Conservation (phyloP, 345 rosid genomes). For the Citrus cavaleriei region DNA sequence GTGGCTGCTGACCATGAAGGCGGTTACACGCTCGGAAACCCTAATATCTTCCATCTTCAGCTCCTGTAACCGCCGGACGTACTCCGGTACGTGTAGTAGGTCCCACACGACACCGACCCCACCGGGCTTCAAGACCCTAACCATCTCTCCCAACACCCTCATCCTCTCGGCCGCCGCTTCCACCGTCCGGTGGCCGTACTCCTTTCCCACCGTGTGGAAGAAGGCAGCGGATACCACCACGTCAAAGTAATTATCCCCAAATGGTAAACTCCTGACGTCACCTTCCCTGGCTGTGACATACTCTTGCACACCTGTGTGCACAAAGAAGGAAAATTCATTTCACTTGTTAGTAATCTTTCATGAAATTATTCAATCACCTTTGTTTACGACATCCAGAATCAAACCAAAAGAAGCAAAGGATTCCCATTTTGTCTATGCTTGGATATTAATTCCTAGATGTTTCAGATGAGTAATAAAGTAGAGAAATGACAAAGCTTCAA, state of each 20-base stretch:
- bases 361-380: neutral
- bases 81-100: conserved; percentile 74
- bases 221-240: conserved; percentile 89
- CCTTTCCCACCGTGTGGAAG: conserved; percentile 81
- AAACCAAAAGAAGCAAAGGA: neutral
- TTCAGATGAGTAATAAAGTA: neutral
- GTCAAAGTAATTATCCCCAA: conserved; percentile 79
- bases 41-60: conserved; percentile 82
- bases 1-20: conserved; percentile 93
- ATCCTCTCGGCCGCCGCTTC: conserved; percentile 90
- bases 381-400: neutral
- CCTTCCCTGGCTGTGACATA: conserved; percentile 95
- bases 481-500: neutral
- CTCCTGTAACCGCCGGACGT: conserved; percentile 73
- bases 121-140: conserved; percentile 81
- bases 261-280: conserved; percentile 79
- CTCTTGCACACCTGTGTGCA: conserved; percentile 70
- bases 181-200: conserved; percentile 79
- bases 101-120: conserved; percentile 90
- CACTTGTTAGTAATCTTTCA: neutral
- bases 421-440: neutral
- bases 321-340: neutral
- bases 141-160: conserved; percentile 80
- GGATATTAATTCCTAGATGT: neutral
- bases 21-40: conserved; percentile 82